phyloP scores from a whole-genome alignment of 2,329 filamentous ascomycete genomes.

The Botryosphaeria dothidea region DNA sequence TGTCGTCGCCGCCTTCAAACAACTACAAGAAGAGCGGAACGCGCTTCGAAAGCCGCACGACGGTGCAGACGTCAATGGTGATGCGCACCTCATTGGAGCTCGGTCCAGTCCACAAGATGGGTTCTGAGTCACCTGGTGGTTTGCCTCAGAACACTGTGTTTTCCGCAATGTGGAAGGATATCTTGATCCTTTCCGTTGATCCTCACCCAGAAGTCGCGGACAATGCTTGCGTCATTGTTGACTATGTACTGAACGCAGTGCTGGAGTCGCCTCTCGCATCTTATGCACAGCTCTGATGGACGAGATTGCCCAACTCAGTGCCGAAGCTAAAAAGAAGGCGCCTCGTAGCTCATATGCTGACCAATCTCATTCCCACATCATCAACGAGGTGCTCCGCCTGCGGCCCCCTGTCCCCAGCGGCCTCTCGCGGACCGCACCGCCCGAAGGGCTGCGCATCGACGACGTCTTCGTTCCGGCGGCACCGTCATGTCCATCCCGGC shows the following conservation, averaged over 20 bases:
- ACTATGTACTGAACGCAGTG: slow-evolving; percentile 78
- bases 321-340: slow-evolving; percentile 34
- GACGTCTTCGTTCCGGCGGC: slow-evolving; percentile 34
- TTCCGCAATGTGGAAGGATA: slow-evolving; percentile 90
- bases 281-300: slow-evolving; percentile 72
- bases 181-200: slow-evolving; percentile 87
- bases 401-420: slow-evolving; percentile 42
- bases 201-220: slow-evolving; percentile 91
- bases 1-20: slow-evolving; percentile 86
- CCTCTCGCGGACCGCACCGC: slow-evolving; percentile 38
- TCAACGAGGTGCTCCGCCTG: slow-evolving; percentile 46
- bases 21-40: slow-evolving; percentile 63
- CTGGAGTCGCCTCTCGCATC: slow-evolving; percentile 74
- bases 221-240: slow-evolving; percentile 81
- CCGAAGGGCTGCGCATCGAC: slow-evolving; percentile 39
- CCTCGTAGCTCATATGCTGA: slow-evolving; percentile 54
- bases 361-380: slow-evolving; percentile 35
- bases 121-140: not conserved
- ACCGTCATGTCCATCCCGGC: slow-evolving; percentile 26
- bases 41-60: not conserved
- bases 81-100: slow-evolving; percentile 42
- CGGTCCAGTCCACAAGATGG: slow-evolving; percentile 41
- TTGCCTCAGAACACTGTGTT: slow-evolving; percentile 84
- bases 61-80: not conserved
- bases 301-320: slow-evolving; percentile 58